These are phyloP conservation scores for Cyclotella baltica DNA, from an alignment of 108 stramenopile genomes.

Conservation along the genomic window DNA sequence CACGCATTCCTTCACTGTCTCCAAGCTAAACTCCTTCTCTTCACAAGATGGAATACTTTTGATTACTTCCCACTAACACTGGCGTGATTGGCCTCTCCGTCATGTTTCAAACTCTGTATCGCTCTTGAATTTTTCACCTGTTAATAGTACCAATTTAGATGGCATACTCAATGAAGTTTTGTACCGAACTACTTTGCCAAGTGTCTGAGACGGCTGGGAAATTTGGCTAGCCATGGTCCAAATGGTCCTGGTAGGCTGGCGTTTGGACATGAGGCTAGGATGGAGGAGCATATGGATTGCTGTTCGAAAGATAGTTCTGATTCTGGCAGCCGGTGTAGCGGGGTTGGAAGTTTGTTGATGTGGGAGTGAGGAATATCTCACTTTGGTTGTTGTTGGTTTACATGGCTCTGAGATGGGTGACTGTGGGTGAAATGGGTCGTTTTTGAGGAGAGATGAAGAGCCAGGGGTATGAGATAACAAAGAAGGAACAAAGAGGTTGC, in stretches of 20 bases:
- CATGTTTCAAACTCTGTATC: slow-evolving; percentile 82
- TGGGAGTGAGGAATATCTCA: slow-evolving; percentile 28
- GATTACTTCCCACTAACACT: slow-evolving; percentile 67
- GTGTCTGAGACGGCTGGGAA: slow-evolving; percentile 65
- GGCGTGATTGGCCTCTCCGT: slow-evolving; percentile 71
- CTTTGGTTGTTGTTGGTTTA: not conserved
- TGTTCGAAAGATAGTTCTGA: slow-evolving; percentile 67
- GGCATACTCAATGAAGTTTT: slow-evolving; percentile 63
- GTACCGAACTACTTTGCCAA: slow-evolving; percentile 76
- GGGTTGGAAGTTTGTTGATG: slow-evolving; percentile 47
- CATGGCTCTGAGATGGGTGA: slow-evolving; percentile 4
- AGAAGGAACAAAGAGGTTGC: not conserved
- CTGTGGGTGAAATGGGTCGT: not conserved
- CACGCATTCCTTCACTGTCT: slow-evolving; percentile 50
- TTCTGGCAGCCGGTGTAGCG: slow-evolving; percentile 67
- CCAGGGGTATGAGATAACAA: not conserved
- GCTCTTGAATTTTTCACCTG: slow-evolving; percentile 71
- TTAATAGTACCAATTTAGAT: slow-evolving; percentile 78
- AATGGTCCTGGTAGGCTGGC: slow-evolving; percentile 86
- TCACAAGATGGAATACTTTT: slow-evolving; percentile 62
- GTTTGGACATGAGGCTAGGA: slow-evolving; percentile 67
- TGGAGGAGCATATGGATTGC: slow-evolving; percentile 59
- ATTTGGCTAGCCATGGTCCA: slow-evolving; percentile 71
- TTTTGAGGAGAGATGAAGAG: not conserved
- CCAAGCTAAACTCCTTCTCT: slow-evolving; percentile 52